These are phyloP conservation scores for Aspergillus ostianus DNA, from an alignment of 495 filamentous ascomycete genomes.

Conservation along the genomic window DNA sequence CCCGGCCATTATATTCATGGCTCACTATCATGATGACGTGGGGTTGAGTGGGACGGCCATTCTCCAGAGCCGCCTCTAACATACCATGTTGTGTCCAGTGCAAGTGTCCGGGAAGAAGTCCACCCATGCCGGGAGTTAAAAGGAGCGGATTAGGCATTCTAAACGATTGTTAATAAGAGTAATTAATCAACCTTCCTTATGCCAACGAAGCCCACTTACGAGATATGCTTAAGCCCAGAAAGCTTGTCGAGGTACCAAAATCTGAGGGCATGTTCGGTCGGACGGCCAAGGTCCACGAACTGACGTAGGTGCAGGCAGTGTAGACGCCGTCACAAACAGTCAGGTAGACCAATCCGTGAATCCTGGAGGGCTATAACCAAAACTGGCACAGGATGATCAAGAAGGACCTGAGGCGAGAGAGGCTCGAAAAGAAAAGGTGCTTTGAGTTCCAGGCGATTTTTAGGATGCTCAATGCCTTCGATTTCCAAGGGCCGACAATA, in stretches of 20 bases:
- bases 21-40: neutral
- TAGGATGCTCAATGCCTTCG: too few relatives aligned
- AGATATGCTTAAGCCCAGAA: neutral
- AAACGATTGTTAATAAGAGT: neutral
- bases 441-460: too few relatives aligned
- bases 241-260: neutral
- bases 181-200: too few relatives aligned
- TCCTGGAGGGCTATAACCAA: too few relatives aligned
- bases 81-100: too few relatives aligned
- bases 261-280: neutral
- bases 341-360: too few relatives aligned
- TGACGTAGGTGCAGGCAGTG: neutral
- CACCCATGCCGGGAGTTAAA: neutral
- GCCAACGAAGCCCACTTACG: too few relatives aligned
- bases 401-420: too few relatives aligned
- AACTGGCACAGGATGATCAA: too few relatives aligned
- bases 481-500: too few relatives aligned
- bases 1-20: neutral
- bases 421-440: too few relatives aligned
- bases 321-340: neutral
- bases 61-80: neutral
- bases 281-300: neutral
- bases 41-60: neutral
- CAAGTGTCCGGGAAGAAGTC: neutral
- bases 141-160: neutral